These are phyloP conservation scores for Flueggea neowawraea DNA, from an alignment of 441 rosid genomes.

Conservation along the genomic window DNA sequence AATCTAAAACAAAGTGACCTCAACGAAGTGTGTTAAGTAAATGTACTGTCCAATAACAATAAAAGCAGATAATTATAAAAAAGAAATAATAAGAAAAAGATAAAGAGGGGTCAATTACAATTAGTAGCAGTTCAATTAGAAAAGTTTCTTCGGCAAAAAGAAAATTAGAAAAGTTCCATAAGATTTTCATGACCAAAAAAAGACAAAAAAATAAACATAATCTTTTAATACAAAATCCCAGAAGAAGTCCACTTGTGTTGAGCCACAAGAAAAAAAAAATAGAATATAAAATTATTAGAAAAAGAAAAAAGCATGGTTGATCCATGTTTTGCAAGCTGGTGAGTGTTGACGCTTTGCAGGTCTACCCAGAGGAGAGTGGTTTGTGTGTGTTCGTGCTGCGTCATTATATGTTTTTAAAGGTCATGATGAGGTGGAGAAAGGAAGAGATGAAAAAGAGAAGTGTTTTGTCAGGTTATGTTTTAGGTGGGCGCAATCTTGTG, in stretches of 20 bases:
- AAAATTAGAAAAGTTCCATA: neutral
- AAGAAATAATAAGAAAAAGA: too few relatives aligned
- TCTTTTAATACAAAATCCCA: neutral
- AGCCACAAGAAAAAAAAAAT: neutral
- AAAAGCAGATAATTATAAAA: too few relatives aligned
- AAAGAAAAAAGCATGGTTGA: slow-evolving; percentile 11
- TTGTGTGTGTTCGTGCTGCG: neutral
- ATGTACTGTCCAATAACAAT: too few relatives aligned
- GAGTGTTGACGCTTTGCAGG: neutral
- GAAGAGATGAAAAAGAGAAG: slow-evolving; percentile 5
- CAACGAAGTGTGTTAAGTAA: too few relatives aligned
- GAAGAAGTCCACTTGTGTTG: neutral
- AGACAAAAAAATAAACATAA: neutral
- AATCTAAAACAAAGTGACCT: too few relatives aligned
- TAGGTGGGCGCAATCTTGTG: neutral
- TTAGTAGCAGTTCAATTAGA: neutral
- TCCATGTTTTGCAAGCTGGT: slow-evolving; percentile 27
- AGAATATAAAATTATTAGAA: neutral
- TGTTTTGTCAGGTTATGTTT: slow-evolving; percentile 17
- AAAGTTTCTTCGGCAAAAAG: too few relatives aligned
- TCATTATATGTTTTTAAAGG: slow-evolving; percentile 12
- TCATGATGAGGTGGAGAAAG: slow-evolving; percentile 29
- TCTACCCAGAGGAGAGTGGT: neutral
- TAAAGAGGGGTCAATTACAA: neutral
- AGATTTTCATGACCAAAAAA: slow-evolving; percentile 3